phyloP scores from a whole-genome alignment of 2,329 filamentous ascomycete genomes.

The Fusarium hostae region DNA sequence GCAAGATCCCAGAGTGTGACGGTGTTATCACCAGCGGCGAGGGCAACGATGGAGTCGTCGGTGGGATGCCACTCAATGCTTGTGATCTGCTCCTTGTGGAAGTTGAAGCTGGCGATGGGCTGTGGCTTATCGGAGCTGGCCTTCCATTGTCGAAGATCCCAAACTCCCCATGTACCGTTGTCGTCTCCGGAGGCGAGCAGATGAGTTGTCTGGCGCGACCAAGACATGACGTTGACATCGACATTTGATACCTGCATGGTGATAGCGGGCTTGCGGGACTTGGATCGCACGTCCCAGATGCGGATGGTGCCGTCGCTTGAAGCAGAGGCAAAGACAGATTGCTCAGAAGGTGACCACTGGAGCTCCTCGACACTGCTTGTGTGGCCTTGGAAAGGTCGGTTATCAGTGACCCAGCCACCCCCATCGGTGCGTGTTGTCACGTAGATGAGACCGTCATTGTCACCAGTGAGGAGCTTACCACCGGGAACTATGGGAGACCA shows the following conservation, averaged over 20 bases:
- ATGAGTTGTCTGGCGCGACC: slow-evolving; percentile 89
- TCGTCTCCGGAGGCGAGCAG: slow-evolving; percentile 93
- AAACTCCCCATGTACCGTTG: slow-evolving; percentile 93
- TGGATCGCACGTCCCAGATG: slow-evolving; percentile 94
- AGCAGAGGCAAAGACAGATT: slow-evolving; percentile 92
- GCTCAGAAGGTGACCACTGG: slow-evolving; percentile 95
- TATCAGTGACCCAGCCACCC: slow-evolving; percentile 90
- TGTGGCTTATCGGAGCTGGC: slow-evolving; percentile 68
- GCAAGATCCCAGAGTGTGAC: slow-evolving; percentile 97
- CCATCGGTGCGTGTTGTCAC: slow-evolving; percentile 86
- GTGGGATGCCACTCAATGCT: slow-evolving; percentile 97
- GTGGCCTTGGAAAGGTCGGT: slow-evolving; percentile 85
- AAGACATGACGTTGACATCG: slow-evolving; percentile 97
- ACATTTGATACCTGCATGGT: slow-evolving; percentile 84
- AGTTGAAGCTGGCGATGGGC: slow-evolving; percentile 91
- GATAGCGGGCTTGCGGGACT: slow-evolving; percentile 87
- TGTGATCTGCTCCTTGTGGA: slow-evolving; percentile 97
- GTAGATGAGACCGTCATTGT: slow-evolving; percentile 91
- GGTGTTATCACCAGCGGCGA: slow-evolving; percentile 92
- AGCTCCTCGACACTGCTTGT: slow-evolving; percentile 89
- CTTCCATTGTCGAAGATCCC: slow-evolving; percentile 97
- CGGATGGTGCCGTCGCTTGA: slow-evolving; percentile 95
- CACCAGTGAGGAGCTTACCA: slow-evolving; percentile 90
- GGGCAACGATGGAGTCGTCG: slow-evolving; percentile 93
- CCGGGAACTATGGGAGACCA: slow-evolving; percentile 84